A percentile compares a stretch with the other conserved stretches of the same genome.
These are phyloP conservation scores for Neocucurbitaria cava DNA, from an alignment of 2,329 filamentous ascomycete genomes.

Conservation along the genomic window DNA sequence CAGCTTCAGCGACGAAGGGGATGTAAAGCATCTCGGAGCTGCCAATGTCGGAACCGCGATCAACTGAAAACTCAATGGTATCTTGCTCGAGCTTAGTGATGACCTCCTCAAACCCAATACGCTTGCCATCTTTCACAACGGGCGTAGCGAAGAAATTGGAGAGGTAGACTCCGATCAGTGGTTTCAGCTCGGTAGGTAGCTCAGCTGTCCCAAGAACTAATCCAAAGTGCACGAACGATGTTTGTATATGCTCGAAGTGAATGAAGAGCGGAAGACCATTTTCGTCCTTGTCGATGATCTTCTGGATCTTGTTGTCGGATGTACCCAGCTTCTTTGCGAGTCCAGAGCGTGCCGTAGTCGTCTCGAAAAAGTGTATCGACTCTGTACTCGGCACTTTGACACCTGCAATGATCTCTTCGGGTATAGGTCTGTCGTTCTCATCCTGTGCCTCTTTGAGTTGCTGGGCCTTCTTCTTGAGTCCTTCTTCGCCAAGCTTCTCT, in stretches of 20 bases:
- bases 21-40: constrained; percentile 84
- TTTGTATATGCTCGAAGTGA: constrained; percentile 95
- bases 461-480: constrained; percentile 75
- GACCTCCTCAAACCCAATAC: constrained; percentile 87
- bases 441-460: constrained; percentile 83
- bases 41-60: constrained; percentile 70
- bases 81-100: constrained; percentile 91
- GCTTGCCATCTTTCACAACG: constrained; percentile 76
- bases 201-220: constrained; percentile 79
- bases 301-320: constrained; percentile 73
- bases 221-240: constrained; percentile 87
- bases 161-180: constrained; percentile 81
- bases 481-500: constrained; percentile 79
- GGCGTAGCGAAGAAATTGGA: constrained; percentile 96
- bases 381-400: constrained; percentile 86
- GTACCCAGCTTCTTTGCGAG: constrained; percentile 74
- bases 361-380: constrained; percentile 94
- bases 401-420: constrained; percentile 76
- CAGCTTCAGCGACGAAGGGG: constrained; percentile 82
- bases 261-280: constrained; percentile 78
- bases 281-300: constrained; percentile 73
- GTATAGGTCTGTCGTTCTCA: constrained; percentile 88
- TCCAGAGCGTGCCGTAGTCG: constrained; percentile 82
- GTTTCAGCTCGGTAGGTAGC: constrained; percentile 82
- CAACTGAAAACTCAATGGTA: constrained; percentile 82